These are phyloP conservation scores for Cadophora gregata DNA, from an alignment of 2,329 filamentous ascomycete genomes.

Conservation along the genomic window DNA sequence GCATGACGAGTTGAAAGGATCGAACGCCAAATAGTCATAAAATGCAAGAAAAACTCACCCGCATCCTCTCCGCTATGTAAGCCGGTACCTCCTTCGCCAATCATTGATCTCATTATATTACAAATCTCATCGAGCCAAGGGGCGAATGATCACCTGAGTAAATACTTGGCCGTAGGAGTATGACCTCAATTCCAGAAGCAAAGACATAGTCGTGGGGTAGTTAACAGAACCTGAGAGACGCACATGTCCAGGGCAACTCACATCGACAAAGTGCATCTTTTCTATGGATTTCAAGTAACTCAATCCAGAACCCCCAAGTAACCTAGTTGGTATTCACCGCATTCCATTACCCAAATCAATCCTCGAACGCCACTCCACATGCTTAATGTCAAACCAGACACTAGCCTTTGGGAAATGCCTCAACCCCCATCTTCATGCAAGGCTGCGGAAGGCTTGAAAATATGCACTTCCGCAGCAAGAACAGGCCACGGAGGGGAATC, in stretches of 20 bases:
- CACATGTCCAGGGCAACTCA: neutral
- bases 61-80: neutral
- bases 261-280: neutral
- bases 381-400: neutral
- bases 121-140: neutral
- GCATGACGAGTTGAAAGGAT: neutral
- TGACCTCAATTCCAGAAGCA: neutral
- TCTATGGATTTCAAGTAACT: neutral
- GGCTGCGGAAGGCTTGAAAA: conserved; percentile 3
- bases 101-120: neutral
- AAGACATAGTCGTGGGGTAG: neutral
- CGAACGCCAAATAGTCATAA: neutral
- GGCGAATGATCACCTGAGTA: neutral
- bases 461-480: neutral
- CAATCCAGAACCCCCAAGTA: neutral
- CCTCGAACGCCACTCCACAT: neutral
- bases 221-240: neutral
- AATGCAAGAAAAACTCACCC: neutral
- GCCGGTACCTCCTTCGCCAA: neutral
- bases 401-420: neutral
- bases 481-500: neutral
- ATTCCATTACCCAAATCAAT: neutral
- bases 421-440: conserved; percentile 6
- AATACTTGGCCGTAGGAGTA: neutral
- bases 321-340: neutral